A percentile compares a stretch with the other conserved stretches of the same genome.
These are phyloP conservation scores for Termitomyces sp. DNA, from an alignment of 768 basidiomycete genomes.

Conservation along the genomic window DNA sequence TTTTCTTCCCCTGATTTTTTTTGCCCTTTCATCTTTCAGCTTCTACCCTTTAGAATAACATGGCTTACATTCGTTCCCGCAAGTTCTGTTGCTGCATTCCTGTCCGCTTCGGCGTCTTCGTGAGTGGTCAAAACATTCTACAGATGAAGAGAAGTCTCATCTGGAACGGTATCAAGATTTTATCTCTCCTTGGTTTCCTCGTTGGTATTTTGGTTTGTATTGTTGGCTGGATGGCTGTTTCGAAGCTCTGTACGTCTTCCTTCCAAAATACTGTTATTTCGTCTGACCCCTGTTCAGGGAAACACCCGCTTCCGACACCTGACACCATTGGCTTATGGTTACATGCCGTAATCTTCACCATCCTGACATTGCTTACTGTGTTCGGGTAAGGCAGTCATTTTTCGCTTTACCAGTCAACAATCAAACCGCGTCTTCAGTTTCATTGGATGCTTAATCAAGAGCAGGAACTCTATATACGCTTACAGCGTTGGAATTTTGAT, in stretches of 20 bases:
- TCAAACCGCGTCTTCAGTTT: slow-evolving; percentile 23
- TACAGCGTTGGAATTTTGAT: slow-evolving; percentile 42
- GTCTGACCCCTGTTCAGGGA: slow-evolving; percentile 17
- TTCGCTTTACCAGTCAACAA: background rate
- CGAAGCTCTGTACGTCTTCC: slow-evolving; percentile 35
- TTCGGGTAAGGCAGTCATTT: slow-evolving; percentile 40
- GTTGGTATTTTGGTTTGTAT: slow-evolving; percentile 42
- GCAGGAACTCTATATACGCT: slow-evolving; percentile 36
- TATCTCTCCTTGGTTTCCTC: slow-evolving; percentile 39
- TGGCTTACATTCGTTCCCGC: slow-evolving; percentile 51
- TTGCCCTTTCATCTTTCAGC: slow-evolving; percentile 13
- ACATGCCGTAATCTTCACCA: slow-evolving; percentile 42
- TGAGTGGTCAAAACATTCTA: slow-evolving; percentile 20
- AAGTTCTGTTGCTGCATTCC: slow-evolving; percentile 67
- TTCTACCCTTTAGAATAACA: slow-evolving; percentile 28
- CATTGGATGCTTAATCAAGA: slow-evolving; percentile 41
- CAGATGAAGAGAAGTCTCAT: background rate
- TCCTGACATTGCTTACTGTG: slow-evolving; percentile 44
- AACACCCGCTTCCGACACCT: slow-evolving; percentile 29
- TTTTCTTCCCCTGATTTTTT: no score
- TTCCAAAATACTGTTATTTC: background rate
- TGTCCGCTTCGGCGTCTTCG: slow-evolving; percentile 61
- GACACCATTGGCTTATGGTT: slow-evolving; percentile 44
- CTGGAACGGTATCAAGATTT: slow-evolving; percentile 23
- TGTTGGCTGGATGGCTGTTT: slow-evolving; percentile 44